Conservation (phyloP, 495 filamentous ascomycete genomes). For the Trichocladium uniseriatum region DNA sequence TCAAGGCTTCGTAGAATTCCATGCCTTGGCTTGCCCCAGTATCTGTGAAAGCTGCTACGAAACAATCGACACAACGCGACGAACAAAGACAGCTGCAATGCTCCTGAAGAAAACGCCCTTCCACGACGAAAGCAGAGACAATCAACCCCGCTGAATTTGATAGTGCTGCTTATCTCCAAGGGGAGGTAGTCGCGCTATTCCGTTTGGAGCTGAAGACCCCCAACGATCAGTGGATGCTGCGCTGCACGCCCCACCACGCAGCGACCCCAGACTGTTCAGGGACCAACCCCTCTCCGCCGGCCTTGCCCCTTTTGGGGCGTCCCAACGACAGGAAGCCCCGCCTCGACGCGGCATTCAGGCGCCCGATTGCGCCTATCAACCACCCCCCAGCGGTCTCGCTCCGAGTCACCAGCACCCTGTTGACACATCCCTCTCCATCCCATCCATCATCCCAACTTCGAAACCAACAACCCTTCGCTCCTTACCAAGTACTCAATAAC, state of each 20-base stretch:
- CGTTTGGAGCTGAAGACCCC: slow-evolving; percentile 7
- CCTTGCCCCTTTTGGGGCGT: slow-evolving; percentile 2
- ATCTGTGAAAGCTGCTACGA: neutral
- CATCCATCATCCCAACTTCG: neutral
- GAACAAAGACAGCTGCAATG: neutral
- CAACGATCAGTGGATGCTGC: slow-evolving; percentile 1
- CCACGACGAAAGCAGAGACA: slow-evolving; percentile 2
- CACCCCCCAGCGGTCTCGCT: neutral
- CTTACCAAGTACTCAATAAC: neutral
- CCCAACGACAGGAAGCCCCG: slow-evolving; percentile 6
- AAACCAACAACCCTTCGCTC: neutral
- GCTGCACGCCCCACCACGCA: neutral
- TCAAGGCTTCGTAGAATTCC: no score
- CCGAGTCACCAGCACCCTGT: slow-evolving; percentile 4
- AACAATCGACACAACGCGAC: neutral
- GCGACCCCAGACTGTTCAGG: neutral
- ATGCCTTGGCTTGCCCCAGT: no score
- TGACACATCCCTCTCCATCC: neutral
- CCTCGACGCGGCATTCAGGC: slow-evolving; percentile 6
- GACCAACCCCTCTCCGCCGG: slow-evolving; percentile 1
- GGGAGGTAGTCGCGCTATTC: slow-evolving; percentile 9
- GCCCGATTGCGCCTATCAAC: slow-evolving; percentile 8
- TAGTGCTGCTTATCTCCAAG: slow-evolving; percentile 6
- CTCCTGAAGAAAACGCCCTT: neutral
- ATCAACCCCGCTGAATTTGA: slow-evolving; percentile 6